Conservation (phyloP, 2,329 filamentous ascomycete species). For the Paracoccidioides lutzii region DNA sequence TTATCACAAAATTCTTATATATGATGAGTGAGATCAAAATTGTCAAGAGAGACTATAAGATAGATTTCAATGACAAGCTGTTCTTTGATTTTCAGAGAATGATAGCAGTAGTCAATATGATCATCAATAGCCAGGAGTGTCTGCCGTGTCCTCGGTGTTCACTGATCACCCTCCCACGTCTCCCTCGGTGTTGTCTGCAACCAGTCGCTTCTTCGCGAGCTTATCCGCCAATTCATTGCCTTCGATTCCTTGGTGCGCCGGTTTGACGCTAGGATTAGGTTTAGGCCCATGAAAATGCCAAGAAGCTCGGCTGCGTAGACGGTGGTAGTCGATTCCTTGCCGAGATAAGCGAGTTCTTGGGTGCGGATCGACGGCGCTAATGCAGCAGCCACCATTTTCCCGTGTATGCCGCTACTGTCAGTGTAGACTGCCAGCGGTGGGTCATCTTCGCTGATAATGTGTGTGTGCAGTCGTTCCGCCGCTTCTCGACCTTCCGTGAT, state of each 20-base stretch:
- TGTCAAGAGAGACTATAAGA: too few relatives aligned
- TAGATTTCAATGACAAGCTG: too few relatives aligned
- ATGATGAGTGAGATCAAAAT: too few relatives aligned
- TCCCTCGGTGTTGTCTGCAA: neutral
- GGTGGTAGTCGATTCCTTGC: slow-evolving; percentile 16
- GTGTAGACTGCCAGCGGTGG: slow-evolving; percentile 16
- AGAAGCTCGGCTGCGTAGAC: slow-evolving; percentile 20
- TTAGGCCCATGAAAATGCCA: slow-evolving; percentile 17
- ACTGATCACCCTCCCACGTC: neutral
- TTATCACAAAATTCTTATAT: too few relatives aligned
- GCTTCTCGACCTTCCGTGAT: neutral
- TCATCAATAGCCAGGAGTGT: neutral
- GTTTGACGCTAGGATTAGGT: slow-evolving; percentile 9
- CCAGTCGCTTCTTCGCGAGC: slow-evolving; percentile 6
- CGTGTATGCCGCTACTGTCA: slow-evolving; percentile 16
- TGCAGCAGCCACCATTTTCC: slow-evolving; percentile 17
- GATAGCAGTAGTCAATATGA: too few relatives aligned
- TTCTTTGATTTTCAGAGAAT: too few relatives aligned
- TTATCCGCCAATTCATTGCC: slow-evolving; percentile 10
- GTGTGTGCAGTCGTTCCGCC: slow-evolving; percentile 7
- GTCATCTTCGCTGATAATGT: slow-evolving; percentile 19
- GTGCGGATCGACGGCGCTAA: slow-evolving; percentile 10
- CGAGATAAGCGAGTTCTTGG: slow-evolving; percentile 14
- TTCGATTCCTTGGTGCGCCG: slow-evolving; percentile 6
- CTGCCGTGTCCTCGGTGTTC: neutral